Percentiles rank a stretch among this genome's conserved stretches.
phyloP scores from a whole-genome alignment of 352 stramenopile genomes.

The Phytophthora multivora region DNA sequence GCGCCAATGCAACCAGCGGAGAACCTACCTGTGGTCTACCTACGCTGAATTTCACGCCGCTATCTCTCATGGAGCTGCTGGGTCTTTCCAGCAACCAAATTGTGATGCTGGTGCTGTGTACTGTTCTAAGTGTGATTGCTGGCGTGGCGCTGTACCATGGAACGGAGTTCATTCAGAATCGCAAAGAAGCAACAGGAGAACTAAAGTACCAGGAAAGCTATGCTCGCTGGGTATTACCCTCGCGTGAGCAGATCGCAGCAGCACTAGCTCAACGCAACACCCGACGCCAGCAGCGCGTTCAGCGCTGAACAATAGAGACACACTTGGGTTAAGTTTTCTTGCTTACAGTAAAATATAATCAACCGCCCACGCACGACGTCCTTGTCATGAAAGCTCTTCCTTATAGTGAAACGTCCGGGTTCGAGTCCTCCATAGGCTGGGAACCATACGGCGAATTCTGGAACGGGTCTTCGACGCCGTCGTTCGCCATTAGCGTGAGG shows the following conservation, averaged over 20 bases:
- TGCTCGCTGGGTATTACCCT: conserved; percentile 66
- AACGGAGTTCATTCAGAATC: conserved; percentile 51
- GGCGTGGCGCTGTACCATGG: conserved; percentile 52
- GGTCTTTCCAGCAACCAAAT: conserved; percentile 42
- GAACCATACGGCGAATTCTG: conserved; percentile 39
- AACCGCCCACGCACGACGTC: conserved; percentile 7
- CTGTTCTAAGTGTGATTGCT: conserved; percentile 35
- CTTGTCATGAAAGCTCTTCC: neutral
- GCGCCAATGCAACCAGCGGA: conserved; percentile 22
- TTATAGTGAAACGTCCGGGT: conserved; percentile 42
- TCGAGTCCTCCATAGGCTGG: conserved; percentile 33
- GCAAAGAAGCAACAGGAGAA: conserved; percentile 41
- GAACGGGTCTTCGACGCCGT: conserved; percentile 34
- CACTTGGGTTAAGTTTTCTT: conserved; percentile 14
- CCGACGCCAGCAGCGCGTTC: conserved; percentile 9
- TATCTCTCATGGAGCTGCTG: conserved; percentile 45
- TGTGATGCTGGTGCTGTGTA: conserved; percentile 47
- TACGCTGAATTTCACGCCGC: conserved; percentile 35
- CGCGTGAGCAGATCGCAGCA: conserved; percentile 63
- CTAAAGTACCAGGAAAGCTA: conserved; percentile 64
- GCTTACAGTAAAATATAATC: conserved; percentile 48
- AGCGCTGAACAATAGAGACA: conserved; percentile 19
- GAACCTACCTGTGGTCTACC: conserved; percentile 45
- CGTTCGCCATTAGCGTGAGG: conserved; percentile 53
- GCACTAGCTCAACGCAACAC: conserved; percentile 35